Conservation (phyloP, 768 basidiomycete genomes). For the Suillus alpinus region DNA sequence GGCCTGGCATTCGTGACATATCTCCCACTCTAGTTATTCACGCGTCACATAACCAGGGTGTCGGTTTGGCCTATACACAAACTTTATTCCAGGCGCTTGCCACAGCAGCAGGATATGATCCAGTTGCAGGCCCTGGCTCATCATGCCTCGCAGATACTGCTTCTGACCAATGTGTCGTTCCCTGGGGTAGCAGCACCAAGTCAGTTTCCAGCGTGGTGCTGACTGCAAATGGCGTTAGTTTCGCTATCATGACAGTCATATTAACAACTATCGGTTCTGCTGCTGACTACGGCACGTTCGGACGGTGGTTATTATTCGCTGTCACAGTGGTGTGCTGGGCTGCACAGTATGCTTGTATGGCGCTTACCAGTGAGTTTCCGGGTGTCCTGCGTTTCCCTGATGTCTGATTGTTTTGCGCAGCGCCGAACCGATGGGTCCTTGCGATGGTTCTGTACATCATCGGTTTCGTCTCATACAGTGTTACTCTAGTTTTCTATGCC, state of each 20-base stretch:
- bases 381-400: neutral
- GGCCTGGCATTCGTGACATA: neutral
- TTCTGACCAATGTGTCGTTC: constrained; percentile 75
- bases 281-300: constrained; percentile 46
- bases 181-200: constrained; percentile 73
- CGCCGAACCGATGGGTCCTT: constrained; percentile 62
- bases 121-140: constrained; percentile 64
- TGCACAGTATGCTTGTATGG: constrained; percentile 75
- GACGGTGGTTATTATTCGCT: constrained; percentile 72
- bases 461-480: constrained; percentile 75
- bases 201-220: constrained; percentile 75
- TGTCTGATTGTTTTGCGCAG: constrained; percentile 30
- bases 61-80: constrained; percentile 67
- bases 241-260: constrained; percentile 75
- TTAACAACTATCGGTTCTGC: constrained; percentile 72
- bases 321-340: constrained; percentile 77
- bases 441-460: constrained; percentile 81
- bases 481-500: constrained; percentile 78
- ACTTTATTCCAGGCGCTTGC: constrained; percentile 75
- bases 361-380: constrained; percentile 56
- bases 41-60: constrained; percentile 43
- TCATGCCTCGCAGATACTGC: constrained; percentile 55
- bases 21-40: neutral
- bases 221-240: constrained; percentile 71
- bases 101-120: constrained; percentile 72